Conservation (phyloP, 768 basidiomycete genomes). For the Xanthoconium stramineum region DNA sequence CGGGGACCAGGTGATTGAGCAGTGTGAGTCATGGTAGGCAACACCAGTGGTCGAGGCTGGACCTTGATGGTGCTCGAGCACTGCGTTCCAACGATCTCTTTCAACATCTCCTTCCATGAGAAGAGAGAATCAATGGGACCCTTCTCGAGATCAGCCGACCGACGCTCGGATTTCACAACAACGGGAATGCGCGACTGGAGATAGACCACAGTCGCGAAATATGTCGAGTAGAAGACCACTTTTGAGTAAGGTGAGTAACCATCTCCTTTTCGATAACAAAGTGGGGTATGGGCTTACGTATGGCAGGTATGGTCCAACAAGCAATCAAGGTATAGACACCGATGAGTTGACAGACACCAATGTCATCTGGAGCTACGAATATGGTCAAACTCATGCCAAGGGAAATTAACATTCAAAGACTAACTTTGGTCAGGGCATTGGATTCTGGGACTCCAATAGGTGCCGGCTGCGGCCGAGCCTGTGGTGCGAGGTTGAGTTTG, state of each 20-base stretch:
- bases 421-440: constrained; percentile 44
- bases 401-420: neutral
- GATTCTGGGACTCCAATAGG: constrained; percentile 41
- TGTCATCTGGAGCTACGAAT: constrained; percentile 36
- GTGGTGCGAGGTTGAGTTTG: neutral
- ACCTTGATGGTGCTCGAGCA: neutral
- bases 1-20: constrained; percentile 2
- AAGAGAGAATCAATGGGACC: constrained; percentile 6
- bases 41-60: constrained; percentile 1
- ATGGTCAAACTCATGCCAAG: neutral
- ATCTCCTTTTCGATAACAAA: neutral
- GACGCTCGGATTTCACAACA: constrained; percentile 9
- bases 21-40: constrained; percentile 11
- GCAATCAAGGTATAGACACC: constrained; percentile 46
- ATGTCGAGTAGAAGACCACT: constrained; percentile 46
- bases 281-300: constrained; percentile 39
- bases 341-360: constrained; percentile 46
- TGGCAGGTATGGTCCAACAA: constrained; percentile 51
- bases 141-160: constrained; percentile 20
- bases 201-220: constrained; percentile 38
- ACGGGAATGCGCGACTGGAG: constrained; percentile 31
- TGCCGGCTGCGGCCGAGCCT: constrained; percentile 46
- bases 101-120: constrained; percentile 3
- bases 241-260: constrained; percentile 5
- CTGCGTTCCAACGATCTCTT: neutral